These are phyloP conservation scores for Phytophthora capsici DNA, from an alignment of 352 stramenopile species.

Conservation along the genomic window DNA sequence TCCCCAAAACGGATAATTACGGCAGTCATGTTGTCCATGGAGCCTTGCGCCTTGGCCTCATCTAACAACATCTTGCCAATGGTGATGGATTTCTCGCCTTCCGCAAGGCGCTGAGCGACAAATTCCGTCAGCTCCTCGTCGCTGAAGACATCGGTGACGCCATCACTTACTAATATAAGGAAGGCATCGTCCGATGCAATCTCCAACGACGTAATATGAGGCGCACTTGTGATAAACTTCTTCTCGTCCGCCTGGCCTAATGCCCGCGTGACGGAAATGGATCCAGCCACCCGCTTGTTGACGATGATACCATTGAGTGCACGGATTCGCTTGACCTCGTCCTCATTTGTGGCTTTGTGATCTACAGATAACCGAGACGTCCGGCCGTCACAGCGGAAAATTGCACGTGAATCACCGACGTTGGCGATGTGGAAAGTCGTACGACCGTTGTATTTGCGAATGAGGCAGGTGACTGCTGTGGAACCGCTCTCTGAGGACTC, in stretches of 20 bases:
- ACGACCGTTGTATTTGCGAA: conserved; percentile 59
- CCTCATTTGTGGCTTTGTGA: conserved; percentile 79
- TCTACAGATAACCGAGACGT: conserved; percentile 74
- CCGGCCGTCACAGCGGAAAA: conserved; percentile 58
- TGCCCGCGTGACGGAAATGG: conserved; percentile 74
- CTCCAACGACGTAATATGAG: conserved; percentile 66
- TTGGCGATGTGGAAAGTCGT: conserved; percentile 83
- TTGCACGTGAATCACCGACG: conserved; percentile 77
- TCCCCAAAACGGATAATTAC: conserved; percentile 77
- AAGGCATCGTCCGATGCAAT: conserved; percentile 60
- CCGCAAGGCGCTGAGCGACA: conserved; percentile 49
- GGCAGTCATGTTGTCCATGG: conserved; percentile 87
- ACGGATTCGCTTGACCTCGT: conserved; percentile 78
- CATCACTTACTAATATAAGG: conserved; percentile 82
- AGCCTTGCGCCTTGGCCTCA: conserved; percentile 67
- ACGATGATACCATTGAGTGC: conserved; percentile 81
- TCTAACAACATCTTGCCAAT: conserved; percentile 75
- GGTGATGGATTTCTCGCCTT: conserved; percentile 54
- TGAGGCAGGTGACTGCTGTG: conserved; percentile 79
- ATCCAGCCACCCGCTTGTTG: conserved; percentile 80
- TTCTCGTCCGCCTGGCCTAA: conserved; percentile 86
- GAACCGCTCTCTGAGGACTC: conserved; percentile 72
- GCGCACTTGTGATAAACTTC: conserved; percentile 74
- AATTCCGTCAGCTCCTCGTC: conserved; percentile 79
- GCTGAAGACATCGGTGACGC: conserved; percentile 74